phyloP scores from a whole-genome alignment of 2,329 filamentous ascomycete genomes.

The Pleurostoma richardsiae region DNA sequence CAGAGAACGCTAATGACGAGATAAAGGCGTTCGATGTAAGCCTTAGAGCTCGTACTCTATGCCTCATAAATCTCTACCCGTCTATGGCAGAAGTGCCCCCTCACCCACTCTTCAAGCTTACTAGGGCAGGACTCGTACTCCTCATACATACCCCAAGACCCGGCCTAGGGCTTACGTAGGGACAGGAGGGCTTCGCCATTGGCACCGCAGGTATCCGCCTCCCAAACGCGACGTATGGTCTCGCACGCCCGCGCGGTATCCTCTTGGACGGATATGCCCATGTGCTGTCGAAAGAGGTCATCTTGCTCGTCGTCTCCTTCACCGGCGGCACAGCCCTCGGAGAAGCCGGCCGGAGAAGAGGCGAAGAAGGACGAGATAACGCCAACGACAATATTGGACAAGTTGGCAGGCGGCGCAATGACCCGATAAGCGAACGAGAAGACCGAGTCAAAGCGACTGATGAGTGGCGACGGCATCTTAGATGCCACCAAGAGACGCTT shows the following conservation, averaged over 20 bases:
- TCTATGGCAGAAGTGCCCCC: neutral
- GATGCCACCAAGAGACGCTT: conserved; percentile 15
- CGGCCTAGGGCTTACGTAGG: conserved; percentile 13
- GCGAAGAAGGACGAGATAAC: conserved; percentile 6
- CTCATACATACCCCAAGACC: conserved; percentile 5
- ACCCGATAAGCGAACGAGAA: conserved; percentile 21
- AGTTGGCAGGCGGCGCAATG: conserved; percentile 18
- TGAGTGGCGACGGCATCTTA: conserved; percentile 17
- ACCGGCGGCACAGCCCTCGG: conserved; percentile 1
- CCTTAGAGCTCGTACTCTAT: neutral
- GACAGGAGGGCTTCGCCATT: conserved; percentile 20
- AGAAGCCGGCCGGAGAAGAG: neutral
- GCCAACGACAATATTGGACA: conserved; percentile 3
- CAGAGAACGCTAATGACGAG: neutral
- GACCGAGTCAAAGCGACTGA: conserved; percentile 23
- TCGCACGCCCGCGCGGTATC: conserved; percentile 3
- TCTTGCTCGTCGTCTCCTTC: conserved; percentile 5
- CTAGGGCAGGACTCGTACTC: conserved; percentile 3
- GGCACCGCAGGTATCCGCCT: conserved; percentile 15
- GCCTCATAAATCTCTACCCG: neutral
- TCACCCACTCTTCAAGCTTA: neutral
- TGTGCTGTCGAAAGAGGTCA: neutral
- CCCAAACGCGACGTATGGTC: conserved; percentile 12
- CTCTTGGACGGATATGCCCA: neutral
- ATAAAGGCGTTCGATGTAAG: neutral